These are phyloP conservation scores for Noccaea bulbosa DNA, from an alignment of 345 rosid genomes.

Conservation along the genomic window DNA sequence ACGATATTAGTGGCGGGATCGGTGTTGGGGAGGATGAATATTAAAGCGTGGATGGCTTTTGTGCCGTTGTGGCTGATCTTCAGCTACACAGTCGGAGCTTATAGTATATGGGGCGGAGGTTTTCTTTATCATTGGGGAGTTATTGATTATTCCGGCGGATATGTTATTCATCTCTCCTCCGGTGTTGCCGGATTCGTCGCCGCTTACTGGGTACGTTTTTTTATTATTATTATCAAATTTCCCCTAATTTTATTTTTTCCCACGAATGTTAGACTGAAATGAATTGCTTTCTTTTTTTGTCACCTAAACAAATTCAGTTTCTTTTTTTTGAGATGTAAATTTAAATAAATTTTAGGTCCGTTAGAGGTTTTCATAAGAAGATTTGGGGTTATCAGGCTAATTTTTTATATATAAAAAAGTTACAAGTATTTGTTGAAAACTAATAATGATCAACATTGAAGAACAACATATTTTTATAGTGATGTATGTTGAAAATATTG, in stretches of 20 bases:
- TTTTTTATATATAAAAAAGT: no score
- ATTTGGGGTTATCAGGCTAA: no score
- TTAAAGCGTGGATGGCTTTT: slow-evolving; percentile 86
- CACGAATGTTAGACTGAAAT: no score
- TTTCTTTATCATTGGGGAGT: slow-evolving; percentile 82
- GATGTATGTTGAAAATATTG: slow-evolving; percentile 14
- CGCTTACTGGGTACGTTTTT: slow-evolving; percentile 70
- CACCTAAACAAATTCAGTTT: no score
- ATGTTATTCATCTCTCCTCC: slow-evolving; percentile 78
- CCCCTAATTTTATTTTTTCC: no score
- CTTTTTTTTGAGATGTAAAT: no score
- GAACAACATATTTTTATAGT: background rate
- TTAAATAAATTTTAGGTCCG: no score
- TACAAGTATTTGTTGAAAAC: no score
- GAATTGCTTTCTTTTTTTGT: no score
- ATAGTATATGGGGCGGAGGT: slow-evolving; percentile 81
- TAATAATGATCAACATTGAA: background rate
- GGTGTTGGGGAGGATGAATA: slow-evolving; percentile 81
- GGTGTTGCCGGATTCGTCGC: slow-evolving; percentile 80
- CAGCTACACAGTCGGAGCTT: slow-evolving; percentile 84
- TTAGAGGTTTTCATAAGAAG: no score
- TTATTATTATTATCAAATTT: background rate
- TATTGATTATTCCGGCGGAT: slow-evolving; percentile 84
- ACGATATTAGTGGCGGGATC: slow-evolving; percentile 71
- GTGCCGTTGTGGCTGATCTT: slow-evolving; percentile 78